Conservation (phyloP, 495 filamentous ascomycete species). For the Penicillium taxi region DNA sequence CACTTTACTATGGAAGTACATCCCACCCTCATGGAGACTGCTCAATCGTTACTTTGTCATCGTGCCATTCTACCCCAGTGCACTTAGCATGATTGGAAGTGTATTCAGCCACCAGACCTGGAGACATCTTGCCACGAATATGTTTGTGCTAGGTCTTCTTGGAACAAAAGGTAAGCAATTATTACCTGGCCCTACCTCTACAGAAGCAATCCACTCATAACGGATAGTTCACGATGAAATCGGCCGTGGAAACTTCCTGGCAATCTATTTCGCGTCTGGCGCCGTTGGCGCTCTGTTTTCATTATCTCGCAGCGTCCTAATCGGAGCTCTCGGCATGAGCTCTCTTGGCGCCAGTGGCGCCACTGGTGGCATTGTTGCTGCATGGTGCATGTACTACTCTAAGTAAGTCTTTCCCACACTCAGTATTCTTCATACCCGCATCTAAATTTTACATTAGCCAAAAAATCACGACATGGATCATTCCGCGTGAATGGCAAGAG, state of each 20-base stretch:
- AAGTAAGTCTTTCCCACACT: conserved; percentile 24
- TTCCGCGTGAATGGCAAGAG: conserved; percentile 33
- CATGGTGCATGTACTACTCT: conserved; percentile 60
- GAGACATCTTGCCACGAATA: conserved; percentile 63
- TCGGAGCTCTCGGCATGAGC: conserved; percentile 38
- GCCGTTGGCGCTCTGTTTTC: conserved; percentile 56
- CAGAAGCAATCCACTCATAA: conserved; percentile 1
- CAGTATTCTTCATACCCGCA: background rate
- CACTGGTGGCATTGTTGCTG: conserved; percentile 56
- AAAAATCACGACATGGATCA: conserved; percentile 35
- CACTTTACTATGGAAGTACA: conserved; percentile 54
- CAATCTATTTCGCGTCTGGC: conserved; percentile 64
- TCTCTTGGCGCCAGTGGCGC: conserved; percentile 70
- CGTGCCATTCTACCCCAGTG: conserved; percentile 58
- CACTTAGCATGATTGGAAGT: conserved; percentile 57
- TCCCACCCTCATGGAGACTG: conserved; percentile 59
- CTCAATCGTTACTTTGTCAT: conserved; percentile 75
- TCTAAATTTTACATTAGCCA: conserved; percentile 21
- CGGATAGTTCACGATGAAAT: conserved; percentile 71
- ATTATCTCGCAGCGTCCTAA: conserved; percentile 51
- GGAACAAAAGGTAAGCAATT: conserved; percentile 46
- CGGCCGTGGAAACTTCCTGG: conserved; percentile 76
- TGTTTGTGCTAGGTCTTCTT: conserved; percentile 52
- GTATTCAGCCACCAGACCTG: conserved; percentile 71
- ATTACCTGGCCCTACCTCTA: background rate